phyloP scores from a whole-genome alignment of 805 yeast genomes.

The Nakazawaea ernobii region DNA sequence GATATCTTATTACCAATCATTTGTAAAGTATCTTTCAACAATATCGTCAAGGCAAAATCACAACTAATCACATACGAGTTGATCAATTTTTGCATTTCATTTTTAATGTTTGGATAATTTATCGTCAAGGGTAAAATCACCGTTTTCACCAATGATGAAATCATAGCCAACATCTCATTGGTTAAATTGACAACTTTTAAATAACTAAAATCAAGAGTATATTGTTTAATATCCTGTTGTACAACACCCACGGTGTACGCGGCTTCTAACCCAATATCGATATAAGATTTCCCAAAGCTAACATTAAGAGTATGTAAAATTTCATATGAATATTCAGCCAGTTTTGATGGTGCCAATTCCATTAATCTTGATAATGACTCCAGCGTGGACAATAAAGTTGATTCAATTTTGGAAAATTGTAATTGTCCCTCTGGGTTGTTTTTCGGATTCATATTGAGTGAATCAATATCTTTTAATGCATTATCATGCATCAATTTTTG shows the following conservation, averaged over 20 bases:
- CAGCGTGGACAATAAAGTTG: constrained; percentile 60
- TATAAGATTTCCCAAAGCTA: constrained; percentile 68
- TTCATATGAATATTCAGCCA: constrained; percentile 58
- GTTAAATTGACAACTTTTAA: constrained; percentile 45
- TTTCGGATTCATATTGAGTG: neutral
- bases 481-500: constrained; percentile 14
- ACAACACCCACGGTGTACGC: constrained; percentile 36
- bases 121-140: constrained; percentile 71
- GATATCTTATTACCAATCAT: constrained; percentile 46
- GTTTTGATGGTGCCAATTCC: constrained; percentile 61
- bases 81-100: constrained; percentile 53
- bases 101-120: constrained; percentile 50
- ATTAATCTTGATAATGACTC: constrained; percentile 75
- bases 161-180: constrained; percentile 55
- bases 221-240: constrained; percentile 20
- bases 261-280: constrained; percentile 71
- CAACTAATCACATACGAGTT: constrained; percentile 55
- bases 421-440: constrained; percentile 17
- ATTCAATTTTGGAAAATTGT: constrained; percentile 48
- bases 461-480: constrained; percentile 14
- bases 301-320: constrained; percentile 60
- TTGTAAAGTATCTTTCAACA: constrained; percentile 54
- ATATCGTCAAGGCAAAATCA: constrained; percentile 60
- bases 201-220: constrained; percentile 37
- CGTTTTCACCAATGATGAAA: constrained; percentile 69